Evolutionary conservation across 2,329 filamentous ascomycete species (phyloP), one percentile per base, ranked within the genome.

Genomic region (Capronia coronata): DNA sequence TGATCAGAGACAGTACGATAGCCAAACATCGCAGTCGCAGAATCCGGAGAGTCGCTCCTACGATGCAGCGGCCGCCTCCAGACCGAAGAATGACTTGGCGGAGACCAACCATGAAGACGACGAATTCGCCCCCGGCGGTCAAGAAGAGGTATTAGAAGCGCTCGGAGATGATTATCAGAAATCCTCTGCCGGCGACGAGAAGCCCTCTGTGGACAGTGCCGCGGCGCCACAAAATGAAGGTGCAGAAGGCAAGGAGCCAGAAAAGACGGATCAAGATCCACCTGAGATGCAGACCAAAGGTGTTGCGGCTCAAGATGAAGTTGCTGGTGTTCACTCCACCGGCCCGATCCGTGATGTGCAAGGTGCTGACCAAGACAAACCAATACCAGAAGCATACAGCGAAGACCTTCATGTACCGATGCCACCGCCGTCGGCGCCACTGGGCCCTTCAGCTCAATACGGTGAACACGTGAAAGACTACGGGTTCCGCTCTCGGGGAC

Each of bases 51-150:
- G 43, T 27, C 25, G 34, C 14, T 23, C 44, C 29, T 37, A 48
- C 19, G 50, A 32, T 51, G 57, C 45, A 45, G 49, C 44, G 16
- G 52, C n/a, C 40, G 30, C 51, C 27, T 54, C 52, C 44, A 54
- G 45, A 39, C 38, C 27, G 22, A 37, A 39, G 21, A 50, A 52
- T 42, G 48, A 53, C 42, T 38, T 41, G 30, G 42, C 45, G 18
- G 46, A 49, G n/a, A 32, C 49, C 25, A 43, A 47, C 49, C 61
- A 64, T 27, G 57, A 64, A 45, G 62, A 68, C 44, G 60, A 65
- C 43, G 67, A 68, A 38, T 59, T 66, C 22, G 59, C 60, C 23
- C 64, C 65, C 27, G 64, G 63, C 16, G 63, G 64, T 48, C 65
- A 66, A 51, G 62, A 64, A 38, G 64, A 67, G 39, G 48, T 64